Percentiles rank a stretch among this genome's conserved stretches.
phyloP scores from a whole-genome alignment of 129 eudicot species.

The Lactuca sativa region DNA sequence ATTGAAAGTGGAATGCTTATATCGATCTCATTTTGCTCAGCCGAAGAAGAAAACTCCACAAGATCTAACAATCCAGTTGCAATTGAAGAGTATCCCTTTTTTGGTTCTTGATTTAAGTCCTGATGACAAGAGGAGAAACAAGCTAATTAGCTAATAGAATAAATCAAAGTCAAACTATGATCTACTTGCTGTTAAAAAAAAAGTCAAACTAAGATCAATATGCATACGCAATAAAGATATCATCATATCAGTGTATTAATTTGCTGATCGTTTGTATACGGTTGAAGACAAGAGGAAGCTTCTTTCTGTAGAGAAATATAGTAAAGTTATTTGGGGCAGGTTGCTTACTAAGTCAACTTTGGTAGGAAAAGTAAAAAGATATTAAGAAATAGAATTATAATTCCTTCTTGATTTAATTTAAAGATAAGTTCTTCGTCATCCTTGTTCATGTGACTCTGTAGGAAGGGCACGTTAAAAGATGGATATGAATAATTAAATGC shows the following conservation, averaged over 20 bases:
- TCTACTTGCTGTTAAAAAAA: neutral
- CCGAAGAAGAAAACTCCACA: conserved; percentile 57
- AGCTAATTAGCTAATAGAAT: no score
- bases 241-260: neutral
- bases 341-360: conserved; percentile 39
- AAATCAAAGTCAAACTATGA: neutral
- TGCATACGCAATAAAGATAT: neutral
- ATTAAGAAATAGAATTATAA: conserved; percentile 20
- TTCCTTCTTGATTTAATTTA: conserved; percentile 19
- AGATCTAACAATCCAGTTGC: conserved; percentile 68
- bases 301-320: conserved; percentile 19
- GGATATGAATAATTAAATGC: conserved; percentile 13
- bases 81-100: conserved; percentile 30
- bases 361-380: conserved; percentile 29
- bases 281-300: conserved; percentile 22
- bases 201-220: neutral
- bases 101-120: conserved; percentile 51
- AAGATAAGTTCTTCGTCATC: conserved; percentile 10
- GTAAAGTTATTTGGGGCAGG: conserved; percentile 32
- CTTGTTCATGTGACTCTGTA: conserved; percentile 13
- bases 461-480: conserved; percentile 15
- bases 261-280: neutral
- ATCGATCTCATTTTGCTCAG: conserved; percentile 45
- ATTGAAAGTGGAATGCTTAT: conserved; percentile 55
- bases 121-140: conserved; percentile 20